A percentile compares a stretch with the other conserved stretches of the same genome.
These are phyloP conservation scores for Neospora caninum DNA, from an alignment of 169 alveolate species.

Conservation along the genomic window DNA sequence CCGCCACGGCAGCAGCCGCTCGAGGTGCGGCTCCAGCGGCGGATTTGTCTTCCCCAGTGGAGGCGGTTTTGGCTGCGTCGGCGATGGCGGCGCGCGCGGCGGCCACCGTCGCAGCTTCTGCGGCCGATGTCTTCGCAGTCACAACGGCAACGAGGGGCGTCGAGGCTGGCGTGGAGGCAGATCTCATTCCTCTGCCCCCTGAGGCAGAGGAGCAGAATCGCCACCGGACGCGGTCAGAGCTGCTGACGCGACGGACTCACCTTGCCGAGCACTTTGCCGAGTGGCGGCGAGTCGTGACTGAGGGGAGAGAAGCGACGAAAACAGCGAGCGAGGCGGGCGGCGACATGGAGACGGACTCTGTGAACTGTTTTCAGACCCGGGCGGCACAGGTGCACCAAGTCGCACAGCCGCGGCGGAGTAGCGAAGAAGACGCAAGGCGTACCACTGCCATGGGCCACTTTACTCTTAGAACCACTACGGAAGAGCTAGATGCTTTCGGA, in stretches of 20 bases:
- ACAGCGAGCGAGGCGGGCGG: not conserved
- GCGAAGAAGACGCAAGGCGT: not conserved
- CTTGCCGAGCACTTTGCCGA: not conserved
- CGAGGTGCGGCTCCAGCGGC: not conserved
- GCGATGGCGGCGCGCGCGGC: conserved; percentile 22
- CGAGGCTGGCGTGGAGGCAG: not conserved
- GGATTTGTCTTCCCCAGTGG: too few species aligned
- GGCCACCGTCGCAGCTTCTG: conserved; percentile 19
- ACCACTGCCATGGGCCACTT: too few species aligned
- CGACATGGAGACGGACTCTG: not conserved
- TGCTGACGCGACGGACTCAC: not conserved
- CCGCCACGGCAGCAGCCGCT: conserved; percentile 14
- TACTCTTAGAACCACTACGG: not conserved
- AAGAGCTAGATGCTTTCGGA: not conserved
- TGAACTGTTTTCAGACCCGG: not conserved
- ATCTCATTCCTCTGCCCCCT: conserved; percentile 9
- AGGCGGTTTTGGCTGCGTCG: too few species aligned
- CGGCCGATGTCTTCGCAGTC: not conserved
- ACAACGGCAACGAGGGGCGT: conserved; percentile 7
- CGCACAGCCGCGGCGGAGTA: not conserved
- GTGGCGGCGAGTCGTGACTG: not conserved
- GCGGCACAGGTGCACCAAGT: not conserved
- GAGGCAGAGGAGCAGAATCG: not conserved
- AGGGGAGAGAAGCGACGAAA: not conserved
- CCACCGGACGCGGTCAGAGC: not conserved